Conservation (phyloP, 2,329 filamentous ascomycete genomes). For the Aspergillus floridensis region DNA sequence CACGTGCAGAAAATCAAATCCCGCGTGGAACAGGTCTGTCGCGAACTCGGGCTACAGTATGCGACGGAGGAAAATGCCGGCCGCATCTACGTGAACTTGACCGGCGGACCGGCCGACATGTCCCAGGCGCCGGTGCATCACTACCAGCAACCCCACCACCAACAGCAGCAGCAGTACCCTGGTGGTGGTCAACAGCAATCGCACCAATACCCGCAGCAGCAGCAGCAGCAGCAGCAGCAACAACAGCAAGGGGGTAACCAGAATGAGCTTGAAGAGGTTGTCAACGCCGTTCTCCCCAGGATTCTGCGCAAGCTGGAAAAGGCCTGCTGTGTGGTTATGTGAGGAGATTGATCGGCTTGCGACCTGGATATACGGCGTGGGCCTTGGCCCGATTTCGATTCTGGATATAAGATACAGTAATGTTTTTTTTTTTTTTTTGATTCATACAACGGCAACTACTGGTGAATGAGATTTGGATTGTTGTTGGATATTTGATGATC, state of each 20-base stretch:
- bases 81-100: slow-evolving; percentile 81
- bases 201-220: slow-evolving; percentile 28
- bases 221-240: slow-evolving; percentile 44
- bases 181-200: slow-evolving; percentile 26
- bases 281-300: slow-evolving; percentile 60
- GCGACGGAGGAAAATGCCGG: slow-evolving; percentile 86
- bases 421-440: too few species aligned
- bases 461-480: too few species aligned
- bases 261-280: slow-evolving; percentile 59
- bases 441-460: too few species aligned
- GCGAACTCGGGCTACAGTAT: slow-evolving; percentile 77
- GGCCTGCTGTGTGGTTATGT: slow-evolving; percentile 75
- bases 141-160: slow-evolving; percentile 38
- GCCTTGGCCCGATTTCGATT: neutral
- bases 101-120: slow-evolving; percentile 63
- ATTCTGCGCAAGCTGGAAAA: slow-evolving; percentile 65
- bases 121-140: slow-evolving; percentile 37
- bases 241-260: slow-evolving; percentile 51
- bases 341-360: slow-evolving; percentile 21
- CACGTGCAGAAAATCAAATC: slow-evolving; percentile 95
- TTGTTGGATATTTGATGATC: too few species aligned
- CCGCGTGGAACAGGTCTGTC: slow-evolving; percentile 83
- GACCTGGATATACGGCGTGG: neutral
- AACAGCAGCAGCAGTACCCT: slow-evolving; percentile 43
- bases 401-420: neutral